Evolutionary conservation across 306 rosid genomes (phyloP), one percentile per base, ranked within the genome.

Genomic region (Glycyrrhiza uralensis): DNA sequence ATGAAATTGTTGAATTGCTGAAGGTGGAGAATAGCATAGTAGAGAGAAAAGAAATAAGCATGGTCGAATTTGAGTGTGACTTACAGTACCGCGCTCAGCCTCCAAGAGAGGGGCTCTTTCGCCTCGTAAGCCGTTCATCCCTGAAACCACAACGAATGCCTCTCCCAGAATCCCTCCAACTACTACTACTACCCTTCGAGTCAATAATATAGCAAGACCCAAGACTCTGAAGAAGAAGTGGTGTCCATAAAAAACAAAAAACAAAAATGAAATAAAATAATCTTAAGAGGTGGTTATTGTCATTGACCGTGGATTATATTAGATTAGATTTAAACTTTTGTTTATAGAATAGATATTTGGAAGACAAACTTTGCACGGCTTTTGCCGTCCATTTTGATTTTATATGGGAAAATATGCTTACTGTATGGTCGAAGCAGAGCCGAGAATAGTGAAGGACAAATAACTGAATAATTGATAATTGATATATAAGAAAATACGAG

Each of bases 51-150:
- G n/a, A 5, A 19, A n/a, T n/a, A n/a, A 6, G 2, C 1, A 4
- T 19, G 0, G 11, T 50, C 2, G 26, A 18, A 20, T 1, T 17
- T 29, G 39, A 54, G 55, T 11, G 8, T 29, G 76, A 79, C 84
- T 79, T 60, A 83, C 87, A 3, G 35, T 33, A 14, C 22, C 67
- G 50, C 66, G 41, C 11, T 71, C 72, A 7, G 83, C 60, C 2
- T 74, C 80, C 30, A 83, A 55, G 33, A 83, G 87, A 67, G 87
- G 85, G 9, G 82, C 47, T 72, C 80, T 69, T 52, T 83, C 82
- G 55, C 71, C 36, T 80, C 84, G 36, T 0, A 24, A 9, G 0
- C 69, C 77, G 55, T 52, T 71, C 87, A 83, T 83, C 52, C 52
- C 66, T 64, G 17, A 32, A 42, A 11, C 51, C n/a, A n/a, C n/a